Evolutionary conservation across 1,139 yeast genomes (phyloP).

Genomic region (Yamadazyma oceani): DNA sequence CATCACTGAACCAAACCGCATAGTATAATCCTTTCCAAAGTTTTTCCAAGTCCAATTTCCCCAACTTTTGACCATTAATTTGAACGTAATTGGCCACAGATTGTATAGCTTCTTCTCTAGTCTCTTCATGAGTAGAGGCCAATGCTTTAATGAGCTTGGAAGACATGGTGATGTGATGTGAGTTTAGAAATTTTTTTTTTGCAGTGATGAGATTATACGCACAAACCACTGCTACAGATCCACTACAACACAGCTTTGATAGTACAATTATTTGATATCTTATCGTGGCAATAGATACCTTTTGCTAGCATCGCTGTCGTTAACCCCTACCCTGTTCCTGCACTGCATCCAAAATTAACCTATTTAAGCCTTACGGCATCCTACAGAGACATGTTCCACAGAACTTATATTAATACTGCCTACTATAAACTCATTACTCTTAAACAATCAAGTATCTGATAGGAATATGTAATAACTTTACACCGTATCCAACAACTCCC

Average conservation of each 20-base stretch:
- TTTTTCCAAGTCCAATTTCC: slow-evolving; percentile 63
- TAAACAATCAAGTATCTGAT: slow-evolving; percentile 94
- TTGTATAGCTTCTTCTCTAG: slow-evolving; percentile 75
- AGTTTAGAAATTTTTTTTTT: slow-evolving; percentile 1
- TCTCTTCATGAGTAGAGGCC: slow-evolving; percentile 77
- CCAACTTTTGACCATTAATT: slow-evolving; percentile 30
- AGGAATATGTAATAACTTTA: slow-evolving; percentile 93
- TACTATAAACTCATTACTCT: slow-evolving; percentile 14
- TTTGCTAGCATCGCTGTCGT: no score
- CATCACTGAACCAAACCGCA: slow-evolving; percentile 95
- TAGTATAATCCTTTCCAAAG: slow-evolving; percentile 93
- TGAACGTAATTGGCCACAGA: slow-evolving; percentile 62
- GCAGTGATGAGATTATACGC: slow-evolving; percentile 1
- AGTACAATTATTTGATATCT: no score
- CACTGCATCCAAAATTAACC: no score
- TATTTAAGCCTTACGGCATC: no score
- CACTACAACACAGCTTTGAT: no score
- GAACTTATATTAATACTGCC: not conserved
- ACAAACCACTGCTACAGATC: not conserved
- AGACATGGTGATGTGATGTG: slow-evolving; percentile 13
- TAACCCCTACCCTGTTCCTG: no score
- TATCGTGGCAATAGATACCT: no score
- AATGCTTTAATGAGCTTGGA: slow-evolving; percentile 69
- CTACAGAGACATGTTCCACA: no score
- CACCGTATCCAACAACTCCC: slow-evolving; percentile 97